Conservation (phyloP, 768 basidiomycete species). For the Calocera viscosa region DNA sequence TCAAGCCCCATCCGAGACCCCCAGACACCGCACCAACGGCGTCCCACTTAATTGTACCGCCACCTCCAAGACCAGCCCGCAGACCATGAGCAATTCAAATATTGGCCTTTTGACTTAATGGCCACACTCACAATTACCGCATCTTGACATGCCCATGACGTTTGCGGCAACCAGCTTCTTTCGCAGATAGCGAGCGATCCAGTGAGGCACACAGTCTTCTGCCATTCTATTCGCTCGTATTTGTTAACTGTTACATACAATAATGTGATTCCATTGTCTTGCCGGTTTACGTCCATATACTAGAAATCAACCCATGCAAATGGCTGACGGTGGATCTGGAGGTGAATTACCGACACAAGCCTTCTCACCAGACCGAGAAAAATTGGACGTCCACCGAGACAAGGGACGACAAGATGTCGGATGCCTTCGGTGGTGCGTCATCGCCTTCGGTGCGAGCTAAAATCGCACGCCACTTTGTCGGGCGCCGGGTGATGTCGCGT, state of each 20-base stretch:
- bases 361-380: no score
- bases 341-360: background rate
- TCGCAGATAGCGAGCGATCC: background rate
- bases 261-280: no score
- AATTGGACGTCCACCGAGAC: background rate
- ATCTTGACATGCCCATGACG: slow-evolving; percentile 4
- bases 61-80: background rate
- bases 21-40: background rate
- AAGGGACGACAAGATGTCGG: background rate
- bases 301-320: no score
- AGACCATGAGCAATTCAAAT: slow-evolving; percentile 1
- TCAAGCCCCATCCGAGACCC: background rate
- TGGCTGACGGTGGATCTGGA: background rate
- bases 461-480: background rate
- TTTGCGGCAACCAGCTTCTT: background rate
- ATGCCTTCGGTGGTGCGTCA: background rate
- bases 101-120: background rate
- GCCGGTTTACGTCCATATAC: no score
- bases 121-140: background rate
- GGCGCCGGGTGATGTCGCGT: background rate
- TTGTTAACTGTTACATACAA: no score
- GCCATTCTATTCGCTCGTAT: background rate
- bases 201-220: background rate
- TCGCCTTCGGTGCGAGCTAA: background rate
- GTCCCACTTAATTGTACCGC: background rate